These are phyloP conservation scores for Whalleya microplaca DNA, from an alignment of 2,329 filamentous ascomycete species.

Conservation along the genomic window DNA sequence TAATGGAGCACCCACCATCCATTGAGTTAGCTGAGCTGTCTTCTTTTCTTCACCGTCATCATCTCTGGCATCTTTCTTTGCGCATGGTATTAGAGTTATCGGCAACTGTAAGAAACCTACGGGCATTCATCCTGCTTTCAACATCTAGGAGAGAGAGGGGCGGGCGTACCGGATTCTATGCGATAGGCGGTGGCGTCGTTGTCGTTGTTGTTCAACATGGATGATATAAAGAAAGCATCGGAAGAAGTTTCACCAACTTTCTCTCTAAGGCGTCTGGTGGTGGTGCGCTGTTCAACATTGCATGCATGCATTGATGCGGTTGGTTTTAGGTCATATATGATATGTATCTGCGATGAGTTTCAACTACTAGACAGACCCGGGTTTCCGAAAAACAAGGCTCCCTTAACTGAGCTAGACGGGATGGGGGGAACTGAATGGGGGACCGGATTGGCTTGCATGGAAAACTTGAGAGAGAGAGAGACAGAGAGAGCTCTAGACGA, in stretches of 20 bases:
- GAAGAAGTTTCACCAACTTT: conserved; percentile 24
- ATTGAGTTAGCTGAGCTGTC: neutral
- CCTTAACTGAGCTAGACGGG: conserved; percentile 17
- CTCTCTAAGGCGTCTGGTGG: neutral
- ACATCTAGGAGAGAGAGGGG: conserved; percentile 18
- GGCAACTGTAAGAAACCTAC: neutral
- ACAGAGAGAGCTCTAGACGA: too few species aligned
- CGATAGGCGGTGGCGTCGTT: too few species aligned
- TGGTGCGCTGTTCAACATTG: neutral
- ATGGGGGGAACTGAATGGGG: neutral
- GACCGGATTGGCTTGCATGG: neutral
- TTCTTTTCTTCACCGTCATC: neutral
- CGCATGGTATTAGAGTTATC: conserved; percentile 6
- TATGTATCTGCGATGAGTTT: neutral
- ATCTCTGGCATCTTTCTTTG: neutral
- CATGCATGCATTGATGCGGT: too few species aligned
- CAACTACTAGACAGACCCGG: neutral
- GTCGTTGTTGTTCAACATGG: neutral
- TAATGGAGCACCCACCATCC: neutral
- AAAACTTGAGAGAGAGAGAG: too few species aligned
- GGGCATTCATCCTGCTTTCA: conserved; percentile 22
- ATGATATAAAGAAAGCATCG: conserved; percentile 7
- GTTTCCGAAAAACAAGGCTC: too few species aligned
- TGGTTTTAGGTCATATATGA: neutral
- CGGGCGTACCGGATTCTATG: conserved; percentile 22